These are phyloP conservation scores for Luzula sylvatica DNA, from an alignment of 176 grass and related monocot genomes.

Conservation along the genomic window DNA sequence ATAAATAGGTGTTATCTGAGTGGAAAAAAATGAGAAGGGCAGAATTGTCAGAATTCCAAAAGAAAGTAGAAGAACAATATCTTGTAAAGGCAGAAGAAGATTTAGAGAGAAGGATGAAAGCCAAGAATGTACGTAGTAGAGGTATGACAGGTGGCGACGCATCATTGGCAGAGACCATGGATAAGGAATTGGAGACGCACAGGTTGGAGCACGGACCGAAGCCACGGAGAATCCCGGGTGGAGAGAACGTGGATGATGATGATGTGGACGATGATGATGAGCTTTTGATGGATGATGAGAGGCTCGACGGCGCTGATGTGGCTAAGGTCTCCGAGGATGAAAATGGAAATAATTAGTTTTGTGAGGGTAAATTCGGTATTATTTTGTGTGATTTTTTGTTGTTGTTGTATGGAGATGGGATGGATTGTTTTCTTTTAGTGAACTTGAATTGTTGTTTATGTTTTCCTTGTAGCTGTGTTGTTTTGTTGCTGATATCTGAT, in stretches of 20 bases:
- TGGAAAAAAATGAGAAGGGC: constrained; percentile 64
- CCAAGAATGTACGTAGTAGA: constrained; percentile 31
- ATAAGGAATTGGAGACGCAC: constrained; percentile 85
- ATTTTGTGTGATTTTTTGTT: neutral
- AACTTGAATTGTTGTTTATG: no score
- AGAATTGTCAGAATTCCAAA: constrained; percentile 70
- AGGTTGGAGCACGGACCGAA: constrained; percentile 85
- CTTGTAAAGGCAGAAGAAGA: constrained; percentile 71
- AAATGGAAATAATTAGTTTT: constrained; percentile 17
- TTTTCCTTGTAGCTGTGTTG: no score
- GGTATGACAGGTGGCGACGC: constrained; percentile 17
- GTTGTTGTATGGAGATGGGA: neutral
- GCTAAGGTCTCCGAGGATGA: constrained; percentile 32
- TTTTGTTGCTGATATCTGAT: no score
- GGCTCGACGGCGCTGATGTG: constrained; percentile 32
- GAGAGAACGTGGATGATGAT: constrained; percentile 58
- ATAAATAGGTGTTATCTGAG: constrained; percentile 62
- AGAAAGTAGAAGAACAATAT: constrained; percentile 75
- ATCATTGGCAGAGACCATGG: constrained; percentile 85
- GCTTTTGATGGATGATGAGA: constrained; percentile 70
- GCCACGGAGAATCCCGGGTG: constrained; percentile 45
- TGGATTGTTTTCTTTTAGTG: no score
- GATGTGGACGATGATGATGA: constrained; percentile 84
- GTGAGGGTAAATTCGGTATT: neutral
- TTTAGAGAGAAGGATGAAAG: constrained; percentile 76